Conservation (phyloP, 371 early-diverging fungal species). For the Mortierella sp. region DNA sequence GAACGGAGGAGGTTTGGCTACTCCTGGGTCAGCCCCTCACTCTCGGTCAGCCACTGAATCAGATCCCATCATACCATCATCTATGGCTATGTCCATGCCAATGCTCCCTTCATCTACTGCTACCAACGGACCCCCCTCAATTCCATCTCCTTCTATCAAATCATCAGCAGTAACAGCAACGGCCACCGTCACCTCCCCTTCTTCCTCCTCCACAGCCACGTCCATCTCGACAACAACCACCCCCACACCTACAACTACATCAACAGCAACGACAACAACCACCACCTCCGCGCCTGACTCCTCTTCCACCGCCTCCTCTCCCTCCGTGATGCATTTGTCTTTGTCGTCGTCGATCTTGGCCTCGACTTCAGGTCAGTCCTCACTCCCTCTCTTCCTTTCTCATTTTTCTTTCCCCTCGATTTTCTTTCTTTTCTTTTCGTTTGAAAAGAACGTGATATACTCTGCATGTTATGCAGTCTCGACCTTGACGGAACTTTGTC, state of each 20-base stretch:
- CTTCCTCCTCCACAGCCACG: slow-evolving; percentile 7
- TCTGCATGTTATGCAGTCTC: slow-evolving; percentile 1
- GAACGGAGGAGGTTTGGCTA: slow-evolving; percentile 22
- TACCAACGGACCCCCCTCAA: not conserved
- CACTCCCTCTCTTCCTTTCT: not conserved
- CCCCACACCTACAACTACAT: no score
- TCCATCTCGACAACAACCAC: not conserved
- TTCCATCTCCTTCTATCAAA: not conserved
- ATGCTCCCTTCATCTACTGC: not conserved
- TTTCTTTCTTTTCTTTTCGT: not conserved
- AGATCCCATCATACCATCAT: slow-evolving; percentile 4
- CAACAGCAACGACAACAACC: not conserved
- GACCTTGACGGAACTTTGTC: not conserved
- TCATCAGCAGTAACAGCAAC: not conserved
- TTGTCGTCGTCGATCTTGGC: not conserved
- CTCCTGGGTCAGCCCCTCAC: slow-evolving; percentile 11
- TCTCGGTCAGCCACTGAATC: slow-evolving; percentile 10
- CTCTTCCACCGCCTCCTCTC: not conserved
- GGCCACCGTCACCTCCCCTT: not conserved
- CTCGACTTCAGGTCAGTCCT: slow-evolving; percentile 11
- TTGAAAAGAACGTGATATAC: not conserved
- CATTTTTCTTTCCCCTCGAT: not conserved
- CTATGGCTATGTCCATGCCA: not conserved
- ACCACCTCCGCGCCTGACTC: not conserved
- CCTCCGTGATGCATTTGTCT: not conserved